Evolutionary conservation across 176 grass and related monocot species (phyloP).

Genomic region (Zoysia pacifica): DNA sequence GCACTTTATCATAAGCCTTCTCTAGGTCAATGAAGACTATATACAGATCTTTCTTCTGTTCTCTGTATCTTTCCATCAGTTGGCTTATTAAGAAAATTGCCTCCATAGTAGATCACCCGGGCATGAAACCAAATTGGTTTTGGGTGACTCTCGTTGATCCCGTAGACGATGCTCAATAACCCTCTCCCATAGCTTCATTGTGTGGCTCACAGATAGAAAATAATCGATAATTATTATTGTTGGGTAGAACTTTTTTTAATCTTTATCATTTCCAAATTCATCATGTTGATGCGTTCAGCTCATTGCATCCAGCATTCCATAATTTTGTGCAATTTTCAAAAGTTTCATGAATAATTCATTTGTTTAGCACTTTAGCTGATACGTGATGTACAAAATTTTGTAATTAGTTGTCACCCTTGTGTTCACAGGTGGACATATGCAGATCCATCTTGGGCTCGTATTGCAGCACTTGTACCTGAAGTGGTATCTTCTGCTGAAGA

Average conservation of each 20-base stretch:
- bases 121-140: too few species aligned
- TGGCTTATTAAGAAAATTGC: too few species aligned
- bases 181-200: too few species aligned
- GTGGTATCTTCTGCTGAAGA: conserved; percentile 94
- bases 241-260: not conserved
- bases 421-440: conserved; percentile 91
- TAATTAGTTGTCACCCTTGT: conserved; percentile 21
- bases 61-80: too few species aligned
- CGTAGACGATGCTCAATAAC: too few species aligned
- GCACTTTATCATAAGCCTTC: too few species aligned
- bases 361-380: conserved; percentile 17
- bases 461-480: conserved; percentile 92
- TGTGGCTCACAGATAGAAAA: conserved; percentile 16
- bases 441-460: conserved; percentile 95
- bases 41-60: too few species aligned
- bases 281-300: not conserved
- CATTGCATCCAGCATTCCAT: not conserved
- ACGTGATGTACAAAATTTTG: conserved; percentile 3
- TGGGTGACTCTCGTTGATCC: too few species aligned
- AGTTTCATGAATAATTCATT: not conserved
- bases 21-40: too few species aligned
- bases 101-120: too few species aligned
- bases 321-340: not conserved
- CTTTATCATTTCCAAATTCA: not conserved
- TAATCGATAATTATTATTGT: not conserved